Conservation (phyloP, 2,329 filamentous ascomycete species). For the Diaporthe sp. region DNA sequence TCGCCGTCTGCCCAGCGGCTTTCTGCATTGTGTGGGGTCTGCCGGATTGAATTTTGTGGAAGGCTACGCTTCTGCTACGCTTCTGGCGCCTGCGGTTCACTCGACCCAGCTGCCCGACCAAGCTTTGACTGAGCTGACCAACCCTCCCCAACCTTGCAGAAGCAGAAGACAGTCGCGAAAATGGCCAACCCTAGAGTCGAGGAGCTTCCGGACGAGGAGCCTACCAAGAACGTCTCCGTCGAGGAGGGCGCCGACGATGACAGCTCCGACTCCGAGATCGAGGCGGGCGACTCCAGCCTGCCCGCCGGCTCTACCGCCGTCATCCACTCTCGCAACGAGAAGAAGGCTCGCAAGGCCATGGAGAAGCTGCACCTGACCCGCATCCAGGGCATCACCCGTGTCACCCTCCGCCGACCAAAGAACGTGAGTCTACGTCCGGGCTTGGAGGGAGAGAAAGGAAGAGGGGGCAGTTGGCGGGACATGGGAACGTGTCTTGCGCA, state of each 20-base stretch:
- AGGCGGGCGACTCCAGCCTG: constrained; percentile 73
- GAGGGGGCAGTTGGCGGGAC: not conserved
- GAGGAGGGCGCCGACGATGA: constrained; percentile 80
- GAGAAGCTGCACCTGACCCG: constrained; percentile 98
- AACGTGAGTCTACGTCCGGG: constrained; percentile 78
- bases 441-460: not conserved
- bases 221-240: constrained; percentile 86
- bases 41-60: constrained; percentile 40
- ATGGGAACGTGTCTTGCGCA: constrained; percentile 22
- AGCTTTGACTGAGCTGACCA: constrained; percentile 44
- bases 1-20: constrained; percentile 14
- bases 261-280: constrained; percentile 82
- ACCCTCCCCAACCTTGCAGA: constrained; percentile 43
- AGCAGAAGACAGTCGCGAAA: constrained; percentile 53
- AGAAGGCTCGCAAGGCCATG: constrained; percentile 99
- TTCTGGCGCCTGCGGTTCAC: constrained; percentile 12
- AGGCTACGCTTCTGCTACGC: constrained; percentile 29
- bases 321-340: constrained; percentile 99
- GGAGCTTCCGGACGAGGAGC: constrained; percentile 93
- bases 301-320: constrained; percentile 90
- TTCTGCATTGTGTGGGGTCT: constrained; percentile 39
- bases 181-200: constrained; percentile 99
- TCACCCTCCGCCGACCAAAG: constrained; percentile 98
- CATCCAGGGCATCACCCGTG: constrained; percentile 96
- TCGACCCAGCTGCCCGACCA: constrained; percentile 35